These are phyloP conservation scores for Suillus spraguei DNA, from an alignment of 768 basidiomycete genomes.

Conservation along the genomic window DNA sequence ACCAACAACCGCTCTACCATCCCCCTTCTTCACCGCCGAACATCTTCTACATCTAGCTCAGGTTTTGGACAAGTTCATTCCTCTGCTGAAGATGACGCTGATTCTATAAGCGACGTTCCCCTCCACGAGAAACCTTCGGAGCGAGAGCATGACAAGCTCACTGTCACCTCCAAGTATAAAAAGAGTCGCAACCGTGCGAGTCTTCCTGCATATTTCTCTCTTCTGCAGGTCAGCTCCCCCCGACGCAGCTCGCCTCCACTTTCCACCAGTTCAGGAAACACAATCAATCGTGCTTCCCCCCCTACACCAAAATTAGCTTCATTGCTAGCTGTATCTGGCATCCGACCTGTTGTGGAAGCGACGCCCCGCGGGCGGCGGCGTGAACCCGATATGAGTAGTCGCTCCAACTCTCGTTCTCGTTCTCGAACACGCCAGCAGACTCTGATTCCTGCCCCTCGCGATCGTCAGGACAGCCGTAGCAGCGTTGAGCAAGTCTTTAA, in stretches of 20 bases:
- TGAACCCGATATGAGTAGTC: conserved; percentile 41
- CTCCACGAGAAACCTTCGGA: conserved; percentile 36
- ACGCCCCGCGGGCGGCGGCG: conserved; percentile 59
- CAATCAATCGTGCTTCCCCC: conserved; percentile 48
- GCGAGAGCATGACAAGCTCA: conserved; percentile 28
- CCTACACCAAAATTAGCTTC: conserved; percentile 58
- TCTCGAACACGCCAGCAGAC: conserved; percentile 35
- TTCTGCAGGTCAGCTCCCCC: conserved; percentile 56
- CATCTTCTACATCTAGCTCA: conserved; percentile 47
- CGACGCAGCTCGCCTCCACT: conserved; percentile 39
- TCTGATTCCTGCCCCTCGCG: conserved; percentile 17
- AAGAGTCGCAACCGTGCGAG: conserved; percentile 68
- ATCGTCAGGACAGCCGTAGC: conserved; percentile 28
- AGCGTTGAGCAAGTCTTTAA: conserved; percentile 50
- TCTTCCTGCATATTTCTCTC: conserved; percentile 75
- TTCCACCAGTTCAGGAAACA: conserved; percentile 50
- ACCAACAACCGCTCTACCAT: conserved; percentile 69
- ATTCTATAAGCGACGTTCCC: conserved; percentile 36
- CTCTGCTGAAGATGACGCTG: conserved; percentile 48
- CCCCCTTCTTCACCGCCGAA: conserved; percentile 56
- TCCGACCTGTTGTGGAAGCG: conserved; percentile 39
- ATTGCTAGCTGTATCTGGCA: conserved; percentile 34
- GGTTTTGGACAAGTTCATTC: conserved; percentile 34
- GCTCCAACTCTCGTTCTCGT: conserved; percentile 46
- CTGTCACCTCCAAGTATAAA: conserved; percentile 43